Evolutionary conservation across 192 early-diverging fungal species (phyloP), one percentile per base, ranked within the genome.

Genomic region (Linnemannia hyalina): DNA sequence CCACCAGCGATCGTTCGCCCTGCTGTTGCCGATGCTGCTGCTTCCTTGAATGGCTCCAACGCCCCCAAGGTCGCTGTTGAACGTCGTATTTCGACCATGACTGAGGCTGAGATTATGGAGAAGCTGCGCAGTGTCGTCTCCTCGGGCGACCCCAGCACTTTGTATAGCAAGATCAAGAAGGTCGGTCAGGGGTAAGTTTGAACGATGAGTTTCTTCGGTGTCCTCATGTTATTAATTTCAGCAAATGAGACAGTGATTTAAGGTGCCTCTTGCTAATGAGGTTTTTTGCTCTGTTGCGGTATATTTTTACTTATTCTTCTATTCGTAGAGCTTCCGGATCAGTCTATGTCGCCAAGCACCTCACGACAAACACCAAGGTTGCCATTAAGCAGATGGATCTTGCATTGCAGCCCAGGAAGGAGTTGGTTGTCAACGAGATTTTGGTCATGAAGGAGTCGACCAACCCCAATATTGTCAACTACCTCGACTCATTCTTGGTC

Each of bases 381-480:
- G 97, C 97, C 9, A 97, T 98, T 90, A 98, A 98, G 89, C 96
- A 97, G 84, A 98, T 98, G 96, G 95, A 97, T 83, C 89, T 98
- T 73, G 87, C 93, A 15, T 89, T 91, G 75, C 97, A 98, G 89
- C 96, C 96, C 69, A 93, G 96, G 68, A 97, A 97, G 79, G 97
- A 98, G 81, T 92, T 97, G 77, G 91, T 98, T 77, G 95, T 98
- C 23, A 97, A 96, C 88, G 97, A 98, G 88, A 98, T 98, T 85
- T 80, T 95, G 70, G 94, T 98, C 57, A 98, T 98, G 97, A 97
- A 96, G 87, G 96, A 98, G 89, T 95, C 95, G 44, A 93, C 92
- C 71, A 96, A 98, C 85, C 94, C 95, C 75, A 99, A 99, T 88
- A 98, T 99, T 92, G 97, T 99, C 89, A 99, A 99, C 90, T 99